Percentiles rank a stretch among this genome's conserved stretches.
These are phyloP conservation scores for Trichoderma simmonsii DNA, from an alignment of 2,329 filamentous ascomycete genomes.

Conservation along the genomic window DNA sequence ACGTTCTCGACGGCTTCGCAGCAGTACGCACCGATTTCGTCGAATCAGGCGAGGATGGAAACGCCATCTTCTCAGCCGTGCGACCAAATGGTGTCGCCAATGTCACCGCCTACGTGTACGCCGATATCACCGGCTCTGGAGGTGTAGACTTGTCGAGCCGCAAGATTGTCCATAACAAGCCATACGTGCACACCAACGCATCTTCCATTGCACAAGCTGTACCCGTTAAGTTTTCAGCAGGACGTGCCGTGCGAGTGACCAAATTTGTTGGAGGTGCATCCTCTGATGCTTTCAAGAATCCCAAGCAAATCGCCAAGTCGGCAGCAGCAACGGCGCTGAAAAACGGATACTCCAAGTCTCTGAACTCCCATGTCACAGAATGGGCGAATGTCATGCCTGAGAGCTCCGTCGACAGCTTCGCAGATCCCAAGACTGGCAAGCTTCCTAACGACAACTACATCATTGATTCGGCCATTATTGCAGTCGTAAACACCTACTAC, in stretches of 20 bases:
- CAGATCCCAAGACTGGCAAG: conserved; percentile 48
- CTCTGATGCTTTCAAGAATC: conserved; percentile 62
- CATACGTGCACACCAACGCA: conserved; percentile 52
- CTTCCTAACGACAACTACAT: conserved; percentile 56
- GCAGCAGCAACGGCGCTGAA: conserved; percentile 47
- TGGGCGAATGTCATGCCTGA: conserved; percentile 61
- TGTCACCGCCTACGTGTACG: conserved; percentile 55
- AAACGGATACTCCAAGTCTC: conserved; percentile 53
- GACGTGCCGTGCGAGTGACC: conserved; percentile 52
- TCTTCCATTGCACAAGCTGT: conserved; percentile 65
- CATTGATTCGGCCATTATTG: conserved; percentile 50
- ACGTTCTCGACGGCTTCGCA: conserved; percentile 64
- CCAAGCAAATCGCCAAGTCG: conserved; percentile 51
- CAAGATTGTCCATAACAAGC: conserved; percentile 40
- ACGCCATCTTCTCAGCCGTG: conserved; percentile 62
- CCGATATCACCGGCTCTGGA: conserved; percentile 41
- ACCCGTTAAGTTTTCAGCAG: conserved; percentile 49
- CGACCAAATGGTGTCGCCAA: conserved; percentile 59
- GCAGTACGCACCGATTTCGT: conserved; percentile 63
- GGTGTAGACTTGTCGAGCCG: conserved; percentile 35
- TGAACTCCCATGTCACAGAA: conserved; percentile 55
- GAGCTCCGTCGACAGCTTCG: conserved; percentile 62
- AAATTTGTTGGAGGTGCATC: conserved; percentile 70
- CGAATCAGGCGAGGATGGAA: conserved; percentile 52
- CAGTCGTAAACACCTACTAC: conserved; percentile 55